These are phyloP conservation scores for Thalassiosira profunda DNA, from an alignment of 108 stramenopile genomes.

Conservation along the genomic window DNA sequence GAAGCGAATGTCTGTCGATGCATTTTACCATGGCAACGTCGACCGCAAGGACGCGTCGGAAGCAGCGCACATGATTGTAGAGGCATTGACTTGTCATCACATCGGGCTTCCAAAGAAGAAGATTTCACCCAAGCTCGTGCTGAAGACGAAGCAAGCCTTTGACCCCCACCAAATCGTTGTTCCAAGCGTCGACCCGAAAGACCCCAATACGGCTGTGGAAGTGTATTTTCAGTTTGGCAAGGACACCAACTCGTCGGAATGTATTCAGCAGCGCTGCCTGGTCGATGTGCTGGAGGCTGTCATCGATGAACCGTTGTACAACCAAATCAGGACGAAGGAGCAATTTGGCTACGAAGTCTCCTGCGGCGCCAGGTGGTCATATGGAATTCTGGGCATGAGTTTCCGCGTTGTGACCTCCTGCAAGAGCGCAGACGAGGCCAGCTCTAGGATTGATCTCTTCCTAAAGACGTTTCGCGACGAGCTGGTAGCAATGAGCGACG, in stretches of 20 bases:
- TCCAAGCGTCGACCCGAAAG: constrained; percentile 69
- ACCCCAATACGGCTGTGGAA: constrained; percentile 84
- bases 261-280: constrained; percentile 59
- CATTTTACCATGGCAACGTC: constrained; percentile 79
- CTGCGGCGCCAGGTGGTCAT: constrained; percentile 42
- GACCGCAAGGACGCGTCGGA: constrained; percentile 50
- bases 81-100: constrained; percentile 31
- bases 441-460: constrained; percentile 70
- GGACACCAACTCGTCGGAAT: constrained; percentile 46
- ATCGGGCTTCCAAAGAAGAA: constrained; percentile 67
- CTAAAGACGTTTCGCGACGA: constrained; percentile 62
- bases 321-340: constrained; percentile 74
- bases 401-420: constrained; percentile 68
- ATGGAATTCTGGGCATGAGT: constrained; percentile 79
- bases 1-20: constrained; percentile 58
- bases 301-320: constrained; percentile 83
- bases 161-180: constrained; percentile 24
- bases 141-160: constrained; percentile 23
- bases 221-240: constrained; percentile 86
- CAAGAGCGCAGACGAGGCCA: constrained; percentile 66
- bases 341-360: constrained; percentile 49
- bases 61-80: constrained; percentile 48
- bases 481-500: constrained; percentile 51
- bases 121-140: constrained; percentile 56
- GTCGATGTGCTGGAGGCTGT: constrained; percentile 75